Conservation (phyloP, 805 yeast genomes). For the Starmerella roubikii region DNA sequence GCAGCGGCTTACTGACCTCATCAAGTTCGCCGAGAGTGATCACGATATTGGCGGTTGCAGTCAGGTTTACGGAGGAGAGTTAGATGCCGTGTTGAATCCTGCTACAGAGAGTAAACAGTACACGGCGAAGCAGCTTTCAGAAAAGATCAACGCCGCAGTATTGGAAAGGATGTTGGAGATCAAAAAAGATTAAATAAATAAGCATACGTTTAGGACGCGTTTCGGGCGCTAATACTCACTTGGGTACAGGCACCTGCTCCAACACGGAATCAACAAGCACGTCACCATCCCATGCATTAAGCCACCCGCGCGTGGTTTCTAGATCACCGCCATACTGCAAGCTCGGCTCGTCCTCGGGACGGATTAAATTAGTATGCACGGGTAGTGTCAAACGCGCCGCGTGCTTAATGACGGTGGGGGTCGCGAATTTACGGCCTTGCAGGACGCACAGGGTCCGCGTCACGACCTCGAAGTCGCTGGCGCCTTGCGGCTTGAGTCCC, state of each 20-base stretch:
- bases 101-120: no score
- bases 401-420: conserved; percentile 40
- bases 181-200: no score
- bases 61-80: conserved; percentile 22
- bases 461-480: conserved; percentile 31
- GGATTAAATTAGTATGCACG: conserved; percentile 30
- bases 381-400: conserved; percentile 41
- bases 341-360: conserved; percentile 37
- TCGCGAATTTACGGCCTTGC: conserved; percentile 32
- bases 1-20: conserved; percentile 9
- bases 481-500: conserved; percentile 39
- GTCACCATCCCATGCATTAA: conserved; percentile 35
- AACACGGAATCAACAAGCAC: conserved; percentile 41
- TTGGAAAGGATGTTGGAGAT: no score
- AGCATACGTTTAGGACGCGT: conserved; percentile 5
- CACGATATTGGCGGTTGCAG: no score
- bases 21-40: conserved; percentile 22
- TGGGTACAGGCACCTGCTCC: conserved; percentile 39
- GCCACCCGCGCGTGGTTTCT: conserved; percentile 30
- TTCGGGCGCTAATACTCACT: conserved; percentile 22
- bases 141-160: no score
- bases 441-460: conserved; percentile 33
- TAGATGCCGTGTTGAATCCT: no score
- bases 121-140: no score
- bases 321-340: conserved; percentile 44